Percentiles rank a stretch among this genome's conserved stretches.
Evolutionary conservation across 345 rosid species (phyloP).

Genomic region (Carallia brachiata): DNA sequence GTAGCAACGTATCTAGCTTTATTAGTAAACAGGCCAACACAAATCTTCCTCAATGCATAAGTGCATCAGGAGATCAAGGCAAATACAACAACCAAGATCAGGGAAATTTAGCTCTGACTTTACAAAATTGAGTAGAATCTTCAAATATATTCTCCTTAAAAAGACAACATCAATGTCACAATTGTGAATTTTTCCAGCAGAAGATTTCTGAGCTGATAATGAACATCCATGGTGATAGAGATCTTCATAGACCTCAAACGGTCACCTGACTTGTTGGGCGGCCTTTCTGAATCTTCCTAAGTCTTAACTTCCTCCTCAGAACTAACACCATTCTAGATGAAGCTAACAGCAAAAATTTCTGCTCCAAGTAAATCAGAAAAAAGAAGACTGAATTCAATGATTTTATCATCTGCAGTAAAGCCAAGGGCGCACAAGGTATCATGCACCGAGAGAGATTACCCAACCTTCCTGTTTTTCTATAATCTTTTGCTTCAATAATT

Average conservation of each 20-base stretch:
- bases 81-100: constrained; percentile 56
- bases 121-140: constrained; percentile 42
- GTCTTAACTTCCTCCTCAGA: constrained; percentile 29
- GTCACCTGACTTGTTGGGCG: constrained; percentile 24
- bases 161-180: constrained; percentile 21
- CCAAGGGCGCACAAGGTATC: background rate
- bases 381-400: background rate
- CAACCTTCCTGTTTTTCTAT: constrained; percentile 57
- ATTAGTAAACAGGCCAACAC: too few species aligned
- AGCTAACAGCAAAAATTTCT: constrained; percentile 30
- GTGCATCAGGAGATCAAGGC: constrained; percentile 82
- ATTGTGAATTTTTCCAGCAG: constrained; percentile 30
- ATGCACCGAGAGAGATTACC: background rate
- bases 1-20: too few species aligned
- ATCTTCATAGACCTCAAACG: constrained; percentile 15
- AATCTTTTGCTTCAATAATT: constrained; percentile 64
- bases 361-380: constrained; percentile 17
- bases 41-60: constrained; percentile 27
- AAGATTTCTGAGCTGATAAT: constrained; percentile 21
- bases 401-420: background rate
- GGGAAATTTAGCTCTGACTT: constrained; percentile 54
- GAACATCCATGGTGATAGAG: constrained; percentile 25
- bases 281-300: constrained; percentile 35
- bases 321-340: constrained; percentile 26
- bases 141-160: constrained; percentile 31